Evolutionary conservation across 2,329 filamentous ascomycete genomes (phyloP).

Genomic region (Cercospora sojina): DNA sequence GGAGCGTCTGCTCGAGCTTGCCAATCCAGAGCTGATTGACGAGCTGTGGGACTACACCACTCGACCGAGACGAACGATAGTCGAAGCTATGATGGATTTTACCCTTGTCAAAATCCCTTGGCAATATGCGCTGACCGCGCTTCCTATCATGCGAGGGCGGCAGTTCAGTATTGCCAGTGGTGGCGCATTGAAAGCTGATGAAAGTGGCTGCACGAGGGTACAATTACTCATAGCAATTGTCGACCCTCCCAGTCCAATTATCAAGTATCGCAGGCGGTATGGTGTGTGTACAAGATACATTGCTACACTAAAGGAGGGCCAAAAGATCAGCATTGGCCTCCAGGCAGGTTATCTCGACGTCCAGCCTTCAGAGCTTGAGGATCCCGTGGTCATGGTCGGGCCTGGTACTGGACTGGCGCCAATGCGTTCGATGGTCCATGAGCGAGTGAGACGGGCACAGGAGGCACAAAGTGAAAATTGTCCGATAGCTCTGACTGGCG

Average conservation of each 20-base stretch:
- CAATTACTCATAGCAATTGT: constrained; percentile 39
- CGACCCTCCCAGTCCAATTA: constrained; percentile 59
- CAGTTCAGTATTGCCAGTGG: constrained; percentile 91
- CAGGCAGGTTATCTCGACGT: constrained; percentile 54
- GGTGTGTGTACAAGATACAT: constrained; percentile 91
- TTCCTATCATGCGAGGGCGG: constrained; percentile 81
- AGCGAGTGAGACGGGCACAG: constrained; percentile 54
- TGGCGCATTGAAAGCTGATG: constrained; percentile 44
- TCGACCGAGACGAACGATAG: constrained; percentile 80
- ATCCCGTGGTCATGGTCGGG: constrained; percentile 72
- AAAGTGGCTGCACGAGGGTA: constrained; percentile 30
- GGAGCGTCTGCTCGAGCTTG: constrained; percentile 81
- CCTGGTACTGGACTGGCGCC: constrained; percentile 87
- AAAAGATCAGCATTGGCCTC: constrained; percentile 60
- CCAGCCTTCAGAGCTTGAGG: constrained; percentile 48
- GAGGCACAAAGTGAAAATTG: constrained; percentile 12
- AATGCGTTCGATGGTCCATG: constrained; percentile 75
- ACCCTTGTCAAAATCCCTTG: constrained; percentile 78
- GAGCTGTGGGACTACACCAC: constrained; percentile 97
- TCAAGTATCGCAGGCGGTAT: constrained; percentile 84
- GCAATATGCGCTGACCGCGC: constrained; percentile 66
- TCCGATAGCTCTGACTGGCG: constrained; percentile 27
- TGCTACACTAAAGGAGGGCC: constrained; percentile 59
- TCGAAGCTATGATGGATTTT: constrained; percentile 92
- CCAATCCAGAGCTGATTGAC: constrained; percentile 73